phyloP scores from a whole-genome alignment of 345 rosid genomes.

The Brassica incana region DNA sequence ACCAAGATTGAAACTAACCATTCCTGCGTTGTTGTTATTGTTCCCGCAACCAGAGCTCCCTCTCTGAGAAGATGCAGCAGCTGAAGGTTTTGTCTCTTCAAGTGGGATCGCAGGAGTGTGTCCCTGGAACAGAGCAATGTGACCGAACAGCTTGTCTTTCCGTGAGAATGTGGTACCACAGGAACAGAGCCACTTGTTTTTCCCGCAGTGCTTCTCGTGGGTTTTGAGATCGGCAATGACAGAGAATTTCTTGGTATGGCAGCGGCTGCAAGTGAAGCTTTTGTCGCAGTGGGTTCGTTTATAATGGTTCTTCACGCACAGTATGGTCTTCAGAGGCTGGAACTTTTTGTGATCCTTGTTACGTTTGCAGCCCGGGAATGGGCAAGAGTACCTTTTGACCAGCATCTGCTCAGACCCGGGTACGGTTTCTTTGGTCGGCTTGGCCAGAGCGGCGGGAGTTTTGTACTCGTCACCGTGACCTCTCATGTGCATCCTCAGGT shows the following conservation, averaged over 20 bases:
- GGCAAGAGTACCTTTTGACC: slow-evolving; percentile 94
- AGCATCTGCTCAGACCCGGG: slow-evolving; percentile 58
- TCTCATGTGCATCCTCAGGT: slow-evolving; percentile 97
- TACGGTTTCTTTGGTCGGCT: slow-evolving; percentile 71
- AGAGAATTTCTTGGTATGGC: slow-evolving; percentile 93
- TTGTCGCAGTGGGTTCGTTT: slow-evolving; percentile 97
- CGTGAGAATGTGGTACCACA: slow-evolving; percentile 96
- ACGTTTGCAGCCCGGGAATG: slow-evolving; percentile 88
- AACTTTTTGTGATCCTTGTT: slow-evolving; percentile 97
- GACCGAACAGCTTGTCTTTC: slow-evolving; percentile 98
- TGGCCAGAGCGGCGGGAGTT: slow-evolving; percentile 88
- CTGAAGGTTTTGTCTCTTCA: slow-evolving; percentile 57
- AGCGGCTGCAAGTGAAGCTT: slow-evolving; percentile 82
- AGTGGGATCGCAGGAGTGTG: slow-evolving; percentile 91
- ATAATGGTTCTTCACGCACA: slow-evolving; percentile 95
- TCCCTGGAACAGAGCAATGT: slow-evolving; percentile 92
- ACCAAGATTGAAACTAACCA: slow-evolving; percentile 41
- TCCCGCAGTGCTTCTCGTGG: slow-evolving; percentile 98
- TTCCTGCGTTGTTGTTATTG: slow-evolving; percentile 23
- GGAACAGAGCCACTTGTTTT: slow-evolving; percentile 96
- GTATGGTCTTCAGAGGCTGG: slow-evolving; percentile 87
- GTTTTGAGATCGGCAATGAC: slow-evolving; percentile 96
- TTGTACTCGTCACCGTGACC: slow-evolving; percentile 99
- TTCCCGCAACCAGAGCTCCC: slow-evolving; percentile 43
- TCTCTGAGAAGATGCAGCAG: slow-evolving; percentile 44